Percentiles rank a stretch among this genome's conserved stretches.
Conservation (phyloP, 1,284 basidiomycete species). For the Stereum hirsutum region DNA sequence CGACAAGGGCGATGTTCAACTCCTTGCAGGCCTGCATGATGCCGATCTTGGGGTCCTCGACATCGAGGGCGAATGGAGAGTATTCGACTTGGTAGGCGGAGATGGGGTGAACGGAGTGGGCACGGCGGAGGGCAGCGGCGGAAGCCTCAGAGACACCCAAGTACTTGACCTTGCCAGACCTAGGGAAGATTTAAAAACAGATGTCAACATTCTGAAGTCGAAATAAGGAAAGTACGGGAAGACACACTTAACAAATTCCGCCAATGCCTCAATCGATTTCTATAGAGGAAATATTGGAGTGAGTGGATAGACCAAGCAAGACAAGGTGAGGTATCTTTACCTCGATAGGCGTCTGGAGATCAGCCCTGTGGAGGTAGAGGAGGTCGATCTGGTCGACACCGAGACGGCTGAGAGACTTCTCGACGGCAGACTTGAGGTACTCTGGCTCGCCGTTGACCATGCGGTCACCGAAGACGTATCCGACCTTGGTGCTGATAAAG, state of each 20-base stretch:
- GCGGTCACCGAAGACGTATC: conserved; percentile 12
- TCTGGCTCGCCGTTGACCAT: conserved; percentile 22
- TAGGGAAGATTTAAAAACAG: conserved; percentile 10
- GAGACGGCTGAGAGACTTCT: conserved; percentile 28
- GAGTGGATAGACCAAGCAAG: background rate
- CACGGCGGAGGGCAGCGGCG: conserved; percentile 49
- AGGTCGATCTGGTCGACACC: conserved; percentile 37
- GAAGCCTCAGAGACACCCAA: conserved; percentile 57
- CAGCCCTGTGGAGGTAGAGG: conserved; percentile 25
- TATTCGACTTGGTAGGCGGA: conserved; percentile 57
- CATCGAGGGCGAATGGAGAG: conserved; percentile 44
- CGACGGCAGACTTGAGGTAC: conserved; percentile 24
- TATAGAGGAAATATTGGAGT: too few species aligned
- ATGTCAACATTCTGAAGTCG: background rate
- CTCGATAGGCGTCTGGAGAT: conserved; percentile 36
- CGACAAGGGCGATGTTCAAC: conserved; percentile 43
- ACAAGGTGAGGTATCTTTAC: conserved; percentile 12
- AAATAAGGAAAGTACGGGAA: background rate
- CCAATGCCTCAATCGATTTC: conserved; percentile 39
- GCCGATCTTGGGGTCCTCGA: conserved; percentile 38
- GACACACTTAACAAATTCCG: conserved; percentile 43
- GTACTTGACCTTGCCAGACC: conserved; percentile 51
- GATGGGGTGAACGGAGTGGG: conserved; percentile 52
- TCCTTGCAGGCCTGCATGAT: conserved; percentile 40
- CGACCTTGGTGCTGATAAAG: conserved; percentile 46